Evolutionary conservation across 345 rosid species (phyloP), one percentile per base, ranked within the genome.

Genomic region (Carallia brachiata): DNA sequence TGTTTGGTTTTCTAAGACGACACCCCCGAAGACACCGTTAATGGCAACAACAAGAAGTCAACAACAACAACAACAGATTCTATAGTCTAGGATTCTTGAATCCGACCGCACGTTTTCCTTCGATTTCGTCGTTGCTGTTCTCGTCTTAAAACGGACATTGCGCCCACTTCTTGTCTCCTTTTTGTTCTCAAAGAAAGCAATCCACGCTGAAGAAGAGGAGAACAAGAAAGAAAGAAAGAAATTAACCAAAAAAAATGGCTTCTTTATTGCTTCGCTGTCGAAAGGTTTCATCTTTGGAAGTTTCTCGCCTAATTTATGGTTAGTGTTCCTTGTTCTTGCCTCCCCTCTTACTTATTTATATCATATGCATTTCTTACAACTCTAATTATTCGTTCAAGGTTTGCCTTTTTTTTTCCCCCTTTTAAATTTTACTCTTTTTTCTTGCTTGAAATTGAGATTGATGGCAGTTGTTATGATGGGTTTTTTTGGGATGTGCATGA

Each of bases 281-380:
- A 73, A 87, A 84, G 80, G 80, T 74, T 75, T 69, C 90, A 73
- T 62, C 87, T 80, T 80, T 81, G 18, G 87, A 84, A n/a, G 28
- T 80, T 78, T 70, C 86, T 67, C 75, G 81, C 72, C 7, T 83
- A 73, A 68, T 85, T 68, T 79, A 77, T 73, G 97, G 97, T 93
- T 78, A 36, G 74, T 65, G 0, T 54, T 67, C 80, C 65, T 52
- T 62, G 40, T 61, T 62, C 50, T 61, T 19, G 17, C 9, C 12
- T 73, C 0, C 1, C 7, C 9, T 57, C 7, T 52, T 67, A 12
- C 23, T 28, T 65, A 53, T 64, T 47, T 57, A 4, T 23, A 23
- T 48, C 23, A 27, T 18, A 4, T 82, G 56, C 44, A 18, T 0
- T 18, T 52, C 3, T 32, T 58, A 8, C 44, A 55, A 4, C 50